A percentile compares a stretch with the other conserved stretches of the same genome.
phyloP scores from a whole-genome alignment of 352 stramenopile species.

The Thraustochytrium striatum region DNA sequence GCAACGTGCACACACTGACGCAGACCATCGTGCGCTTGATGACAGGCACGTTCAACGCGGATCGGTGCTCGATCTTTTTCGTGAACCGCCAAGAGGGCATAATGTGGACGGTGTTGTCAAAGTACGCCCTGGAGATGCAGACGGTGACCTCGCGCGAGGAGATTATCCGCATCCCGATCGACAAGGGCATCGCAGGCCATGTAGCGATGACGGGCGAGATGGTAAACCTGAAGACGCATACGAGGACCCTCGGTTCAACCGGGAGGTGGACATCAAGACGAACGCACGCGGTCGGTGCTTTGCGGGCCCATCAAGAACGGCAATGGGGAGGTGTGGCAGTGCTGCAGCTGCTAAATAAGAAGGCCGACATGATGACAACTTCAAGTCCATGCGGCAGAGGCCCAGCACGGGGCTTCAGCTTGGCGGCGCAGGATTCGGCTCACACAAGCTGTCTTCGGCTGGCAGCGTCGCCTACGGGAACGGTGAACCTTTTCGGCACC shows the following conservation, averaged over 20 bases:
- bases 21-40: slow-evolving; percentile 7
- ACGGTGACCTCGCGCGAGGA: not conserved
- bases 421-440: not conserved
- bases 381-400: not conserved
- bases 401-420: not conserved
- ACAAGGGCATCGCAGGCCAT: slow-evolving; percentile 29
- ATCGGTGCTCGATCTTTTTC: slow-evolving; percentile 35
- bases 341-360: slow-evolving; percentile 46
- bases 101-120: slow-evolving; percentile 24
- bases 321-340: slow-evolving; percentile 23
- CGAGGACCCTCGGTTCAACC: slow-evolving; percentile 32
- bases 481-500: not conserved
- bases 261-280: slow-evolving; percentile 12
- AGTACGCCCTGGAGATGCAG: slow-evolving; percentile 5
- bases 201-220: slow-evolving; percentile 39
- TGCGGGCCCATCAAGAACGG: slow-evolving; percentile 47
- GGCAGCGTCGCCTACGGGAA: slow-evolving; percentile 32
- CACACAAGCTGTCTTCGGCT: not conserved
- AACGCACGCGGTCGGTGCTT: slow-evolving; percentile 23
- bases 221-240: slow-evolving; percentile 32
- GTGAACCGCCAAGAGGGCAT: not conserved
- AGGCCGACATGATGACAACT: not conserved
- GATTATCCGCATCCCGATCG: slow-evolving; percentile 17
- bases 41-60: not conserved
- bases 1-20: slow-evolving; percentile 34